A percentile compares a stretch with the other conserved stretches of the same genome.
These are phyloP conservation scores for Alternaria incomplexa DNA, from an alignment of 2,329 filamentous ascomycete species.

Conservation along the genomic window DNA sequence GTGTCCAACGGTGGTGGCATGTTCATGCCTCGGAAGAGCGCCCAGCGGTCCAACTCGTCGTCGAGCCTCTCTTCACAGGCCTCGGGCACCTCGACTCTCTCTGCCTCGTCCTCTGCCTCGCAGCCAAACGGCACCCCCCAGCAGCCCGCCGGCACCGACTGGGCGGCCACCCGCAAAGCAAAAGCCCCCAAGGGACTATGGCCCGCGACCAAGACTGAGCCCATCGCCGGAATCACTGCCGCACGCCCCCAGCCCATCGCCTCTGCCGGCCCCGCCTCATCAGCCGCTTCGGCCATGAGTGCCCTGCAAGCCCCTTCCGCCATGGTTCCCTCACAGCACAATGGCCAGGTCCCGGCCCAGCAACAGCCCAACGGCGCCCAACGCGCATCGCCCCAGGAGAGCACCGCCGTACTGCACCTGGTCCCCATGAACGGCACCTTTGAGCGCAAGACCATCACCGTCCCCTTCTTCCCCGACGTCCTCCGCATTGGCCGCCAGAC, in stretches of 20 bases:
- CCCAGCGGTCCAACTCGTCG: conserved; percentile 88
- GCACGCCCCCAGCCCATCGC: conserved; percentile 67
- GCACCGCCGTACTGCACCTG: conserved; percentile 81
- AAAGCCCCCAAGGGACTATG: conserved; percentile 64
- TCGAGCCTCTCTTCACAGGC: conserved; percentile 73
- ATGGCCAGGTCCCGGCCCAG: conserved; percentile 65
- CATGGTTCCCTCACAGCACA: conserved; percentile 72
- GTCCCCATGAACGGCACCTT: conserved; percentile 95
- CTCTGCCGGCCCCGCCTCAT: conserved; percentile 62
- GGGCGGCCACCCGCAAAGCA: conserved; percentile 54
- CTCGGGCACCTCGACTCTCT: conserved; percentile 71
- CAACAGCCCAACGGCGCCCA: conserved; percentile 62
- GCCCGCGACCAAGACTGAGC: conserved; percentile 70
- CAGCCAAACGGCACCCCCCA: conserved; percentile 66
- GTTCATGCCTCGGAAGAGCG: conserved; percentile 84
- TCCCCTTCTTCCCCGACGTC: conserved; percentile 93
- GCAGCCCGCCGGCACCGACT: conserved; percentile 42
- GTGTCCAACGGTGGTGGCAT: conserved; percentile 70
- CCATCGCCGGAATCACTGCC: conserved; percentile 67
- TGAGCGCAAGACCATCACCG: conserved; percentile 92
- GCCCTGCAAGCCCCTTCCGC: conserved; percentile 67
- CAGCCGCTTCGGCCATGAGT: conserved; percentile 67
- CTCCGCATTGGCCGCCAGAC: conserved; percentile 94
- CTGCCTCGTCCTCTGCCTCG: conserved; percentile 59
- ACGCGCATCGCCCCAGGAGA: conserved; percentile 58